These are phyloP conservation scores for Rhizopus delemar DNA, from an alignment of 371 early-diverging fungal genomes.

Conservation along the genomic window DNA sequence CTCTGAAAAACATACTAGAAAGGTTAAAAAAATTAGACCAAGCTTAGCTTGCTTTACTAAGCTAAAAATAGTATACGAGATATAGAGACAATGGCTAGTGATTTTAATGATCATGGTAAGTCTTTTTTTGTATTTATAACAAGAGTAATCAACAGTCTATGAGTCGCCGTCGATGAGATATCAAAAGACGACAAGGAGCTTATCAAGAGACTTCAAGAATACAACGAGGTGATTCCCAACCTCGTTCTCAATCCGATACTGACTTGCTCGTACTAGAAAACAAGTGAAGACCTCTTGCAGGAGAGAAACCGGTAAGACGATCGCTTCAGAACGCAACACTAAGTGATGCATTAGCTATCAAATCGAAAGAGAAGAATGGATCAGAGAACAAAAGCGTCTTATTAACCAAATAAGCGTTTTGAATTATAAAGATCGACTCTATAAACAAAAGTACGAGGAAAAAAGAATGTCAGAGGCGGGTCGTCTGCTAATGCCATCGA, in stretches of 20 bases:
- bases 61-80: not conserved
- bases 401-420: not conserved
- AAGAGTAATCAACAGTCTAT: not conserved
- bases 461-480: too few relatives aligned
- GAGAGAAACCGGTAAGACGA: slow-evolving; percentile 1
- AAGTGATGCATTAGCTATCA: not conserved
- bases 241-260: not conserved
- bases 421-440: not conserved
- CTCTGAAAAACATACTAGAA: not conserved
- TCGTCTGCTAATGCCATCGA: too few relatives aligned
- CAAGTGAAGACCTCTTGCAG: not conserved
- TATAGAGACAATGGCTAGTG: not conserved
- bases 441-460: not conserved
- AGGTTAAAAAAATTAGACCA: not conserved
- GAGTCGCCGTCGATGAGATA: not conserved
- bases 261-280: not conserved
- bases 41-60: too few relatives aligned
- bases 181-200: not conserved
- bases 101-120: not conserved
- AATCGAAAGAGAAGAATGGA: slow-evolving; percentile 3
- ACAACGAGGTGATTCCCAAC: not conserved
- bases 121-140: not conserved
- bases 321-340: too few relatives aligned
- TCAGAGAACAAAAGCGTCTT: not conserved
- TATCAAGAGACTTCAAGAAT: not conserved